These are phyloP conservation scores for Hanseniaspora taiwanica DNA, from an alignment of 805 yeast genomes.

Conservation along the genomic window DNA sequence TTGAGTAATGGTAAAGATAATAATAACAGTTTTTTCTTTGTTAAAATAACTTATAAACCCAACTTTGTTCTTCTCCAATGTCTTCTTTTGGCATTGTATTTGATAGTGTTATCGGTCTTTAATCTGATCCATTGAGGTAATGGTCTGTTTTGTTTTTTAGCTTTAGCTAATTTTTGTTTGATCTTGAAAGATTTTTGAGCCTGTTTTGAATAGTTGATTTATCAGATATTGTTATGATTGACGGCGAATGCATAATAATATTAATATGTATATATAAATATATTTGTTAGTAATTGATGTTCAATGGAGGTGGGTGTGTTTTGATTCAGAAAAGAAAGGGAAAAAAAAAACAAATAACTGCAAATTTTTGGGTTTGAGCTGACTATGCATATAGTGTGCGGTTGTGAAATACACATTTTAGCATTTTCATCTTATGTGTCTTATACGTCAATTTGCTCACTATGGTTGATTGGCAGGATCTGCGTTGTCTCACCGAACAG, in stretches of 20 bases:
- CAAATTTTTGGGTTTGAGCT: no score
- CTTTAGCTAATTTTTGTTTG: slow-evolving; percentile 98
- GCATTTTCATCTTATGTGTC: no score
- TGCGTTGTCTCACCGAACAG: no score
- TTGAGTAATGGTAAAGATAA: not conserved
- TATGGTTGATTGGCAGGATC: no score
- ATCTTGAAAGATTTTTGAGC: slow-evolving; percentile 92
- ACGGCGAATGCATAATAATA: not conserved
- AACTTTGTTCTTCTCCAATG: slow-evolving; percentile 99
- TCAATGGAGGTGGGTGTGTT: no score
- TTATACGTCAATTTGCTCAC: no score
- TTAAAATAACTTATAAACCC: slow-evolving; percentile 55
- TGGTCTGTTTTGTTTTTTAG: slow-evolving; percentile 98
- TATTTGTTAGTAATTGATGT: slow-evolving; percentile 6
- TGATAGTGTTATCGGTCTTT: slow-evolving; percentile 94
- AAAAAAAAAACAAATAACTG: no score
- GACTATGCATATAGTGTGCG: no score
- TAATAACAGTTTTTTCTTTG: not conserved
- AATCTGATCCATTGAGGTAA: slow-evolving; percentile 99
- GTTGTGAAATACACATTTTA: no score
- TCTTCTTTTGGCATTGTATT: slow-evolving; percentile 99
- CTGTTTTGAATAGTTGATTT: slow-evolving; percentile 24
- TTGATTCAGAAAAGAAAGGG: no score
- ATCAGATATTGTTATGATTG: no score
- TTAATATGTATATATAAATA: not conserved